phyloP scores from a whole-genome alignment of 371 early-diverging fungal genomes.

The Rhizopus microsporus region DNA sequence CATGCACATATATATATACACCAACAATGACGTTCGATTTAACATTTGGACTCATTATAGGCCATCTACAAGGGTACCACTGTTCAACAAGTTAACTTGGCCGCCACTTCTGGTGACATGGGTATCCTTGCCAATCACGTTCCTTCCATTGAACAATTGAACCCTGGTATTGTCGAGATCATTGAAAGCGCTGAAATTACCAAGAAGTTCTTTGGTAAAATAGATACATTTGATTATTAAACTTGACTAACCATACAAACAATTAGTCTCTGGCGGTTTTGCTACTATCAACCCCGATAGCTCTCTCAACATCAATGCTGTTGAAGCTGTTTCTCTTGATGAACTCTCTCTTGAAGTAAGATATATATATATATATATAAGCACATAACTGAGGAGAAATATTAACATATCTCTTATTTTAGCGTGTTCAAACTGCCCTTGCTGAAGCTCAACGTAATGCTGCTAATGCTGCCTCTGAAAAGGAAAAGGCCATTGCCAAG shows the following conservation, averaged over 20 bases:
- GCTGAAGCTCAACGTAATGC: constrained; percentile 82
- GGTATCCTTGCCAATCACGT: constrained; percentile 99
- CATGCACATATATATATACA: background rate
- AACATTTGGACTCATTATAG: constrained; percentile 30
- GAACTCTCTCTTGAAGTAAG: constrained; percentile 79
- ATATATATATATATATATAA: constrained; percentile 1
- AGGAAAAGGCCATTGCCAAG: constrained; percentile 84
- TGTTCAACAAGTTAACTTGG: constrained; percentile 93
- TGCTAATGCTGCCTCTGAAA: constrained; percentile 67
- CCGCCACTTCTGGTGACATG: constrained; percentile 95
- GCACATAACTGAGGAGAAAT: background rate
- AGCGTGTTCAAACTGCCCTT: constrained; percentile 77
- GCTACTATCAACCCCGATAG: constrained; percentile 97
- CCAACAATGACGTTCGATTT: background rate
- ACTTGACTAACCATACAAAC: background rate
- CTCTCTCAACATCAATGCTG: constrained; percentile 94
- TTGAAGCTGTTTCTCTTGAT: constrained; percentile 92
- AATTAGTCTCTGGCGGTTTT: constrained; percentile 92
- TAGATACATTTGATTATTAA: background rate
- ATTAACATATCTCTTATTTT: constrained; percentile 2
- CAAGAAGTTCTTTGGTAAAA: constrained; percentile 92
- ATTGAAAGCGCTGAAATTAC: constrained; percentile 73
- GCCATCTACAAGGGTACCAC: constrained; percentile 74
- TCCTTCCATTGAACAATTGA: constrained; percentile 94
- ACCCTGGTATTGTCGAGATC: constrained; percentile 91